Base-by-base conservation (phyloP, 768 basidiomycete species). In the Artomyces pyxidatus region DNA sequence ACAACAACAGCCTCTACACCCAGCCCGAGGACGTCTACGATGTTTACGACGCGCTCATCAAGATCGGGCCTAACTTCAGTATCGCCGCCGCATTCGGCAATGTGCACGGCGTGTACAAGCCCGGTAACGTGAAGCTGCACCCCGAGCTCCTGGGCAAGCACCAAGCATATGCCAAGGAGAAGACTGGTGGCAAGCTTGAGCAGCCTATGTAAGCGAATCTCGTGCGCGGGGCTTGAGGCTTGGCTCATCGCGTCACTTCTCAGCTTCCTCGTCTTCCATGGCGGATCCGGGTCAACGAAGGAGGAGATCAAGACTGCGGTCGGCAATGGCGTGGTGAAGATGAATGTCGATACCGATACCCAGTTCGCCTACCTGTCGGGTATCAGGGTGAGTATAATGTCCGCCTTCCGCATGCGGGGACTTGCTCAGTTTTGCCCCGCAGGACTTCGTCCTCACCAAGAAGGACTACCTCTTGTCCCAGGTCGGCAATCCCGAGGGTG, bases 81-180 rank as follows among this genome's bases (percentile, higher is more conserved):
- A 97, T 98, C 63, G 96, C 96, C 27, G 96, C 96, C 59, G 95
- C 86, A 16, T 97, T 98, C 65, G 96, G 96, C 30, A 98, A 99
- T 70, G 96, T 98, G 27, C 95, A 99, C 67, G 95, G 95, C 63
- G 95, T 99, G 45, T 99, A 99, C 78, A 98, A 96, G 74, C 91
- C 93, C 37, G 96, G 96, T 52, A 99, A 99, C 68, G 96, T 99
- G 65, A 81, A 77, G 59, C 80, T 99, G 54, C 85, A 85, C 58
- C 96, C 96, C 16, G 90, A 88, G 56, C 77, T 99, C 53, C 80
- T 99, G 57, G 77, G 78, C 26, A 90, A 91, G 73, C 96, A 99
- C 73, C 96, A 99, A 71, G 65, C 65, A 22, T 82, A 79, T 70
- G 78, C 85, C 42, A 74, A 73, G 61, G 61, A 77, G 65, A 80